Evolutionary conservation across 345 rosid genomes (phyloP), one percentile per base, ranked within the genome.

Genomic region (Lepidium africanum): DNA sequence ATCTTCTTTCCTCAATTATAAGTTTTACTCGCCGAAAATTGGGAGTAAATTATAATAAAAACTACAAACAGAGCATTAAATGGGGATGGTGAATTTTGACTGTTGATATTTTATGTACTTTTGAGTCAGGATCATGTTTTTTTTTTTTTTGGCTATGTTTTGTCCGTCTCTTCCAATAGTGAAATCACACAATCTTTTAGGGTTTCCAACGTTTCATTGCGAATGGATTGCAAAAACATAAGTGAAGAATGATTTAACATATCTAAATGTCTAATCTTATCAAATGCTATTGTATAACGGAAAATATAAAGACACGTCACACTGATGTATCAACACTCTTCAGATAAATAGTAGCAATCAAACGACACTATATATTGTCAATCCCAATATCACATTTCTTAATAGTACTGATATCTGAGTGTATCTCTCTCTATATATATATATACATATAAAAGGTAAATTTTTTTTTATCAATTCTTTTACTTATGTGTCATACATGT

Each of bases 171-270:
- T 61, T 60, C 32, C 33, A 30, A 30, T 30, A 5, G 33, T 30
- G 7, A 30, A 5, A 30, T 4, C 0, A 68, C 78, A 74, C 64
- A 8, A 67, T 17, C 45, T 52, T 60, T 60, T 53, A 27, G 32
- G 63, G 49, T 67, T 67, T 68, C 69, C 49, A 74, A 60, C 64
- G 61, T 74, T 74, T 61, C 64, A 61, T 67, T 59, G 58, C n/a
- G 27, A 35, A 69, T 59, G 17, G 10, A 60, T 59, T 49, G 50
- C 35, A 49, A 57, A 65, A 58, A 40, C 38, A 53, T 11, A 56
- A 57, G 16, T 58, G 62, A 49, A 73, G 65, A 65, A 65, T 57
- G 62, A 73, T 57, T 33, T 40, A 64, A 55, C 12, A 27, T 66
- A 65, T 42, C 21, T 46, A 73, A 27, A 59, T 13, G 77, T 74